Conservation (phyloP, 129 eudicot genomes). For the Gnaphalium uliginosum region DNA sequence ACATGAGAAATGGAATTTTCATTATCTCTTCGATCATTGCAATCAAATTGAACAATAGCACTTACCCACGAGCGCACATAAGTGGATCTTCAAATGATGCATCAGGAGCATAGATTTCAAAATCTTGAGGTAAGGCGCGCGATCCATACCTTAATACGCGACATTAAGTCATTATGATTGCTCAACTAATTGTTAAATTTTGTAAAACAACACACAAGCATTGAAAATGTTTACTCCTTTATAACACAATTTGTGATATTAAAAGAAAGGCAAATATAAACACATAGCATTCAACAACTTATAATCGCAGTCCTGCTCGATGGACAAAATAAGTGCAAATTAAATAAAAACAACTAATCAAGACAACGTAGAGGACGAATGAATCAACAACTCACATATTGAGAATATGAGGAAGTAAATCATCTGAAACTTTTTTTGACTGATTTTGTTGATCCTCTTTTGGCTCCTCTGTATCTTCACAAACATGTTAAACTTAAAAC, state of each 20-base stretch:
- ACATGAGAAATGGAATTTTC: not conserved
- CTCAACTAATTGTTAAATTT: not conserved
- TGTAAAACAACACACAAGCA: no score
- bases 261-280: not conserved
- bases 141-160: conserved; percentile 61
- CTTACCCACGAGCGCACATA: conserved; percentile 83
- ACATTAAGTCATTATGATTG: conserved; percentile 9
- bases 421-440: conserved; percentile 43
- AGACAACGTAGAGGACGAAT: not conserved
- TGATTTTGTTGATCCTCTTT: conserved; percentile 39
- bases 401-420: conserved; percentile 65
- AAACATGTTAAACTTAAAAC: conserved; percentile 17
- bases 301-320: not conserved
- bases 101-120: conserved; percentile 80
- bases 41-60: not conserved
- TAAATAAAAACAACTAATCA: not conserved
- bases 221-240: no score
- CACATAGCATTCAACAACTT: not conserved
- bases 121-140: conserved; percentile 60
- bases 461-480: conserved; percentile 35
- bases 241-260: not conserved
- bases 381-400: conserved; percentile 53
- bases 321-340: not conserved
- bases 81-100: conserved; percentile 94
- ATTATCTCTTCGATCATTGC: not conserved